Evolutionary conservation across 139 green algal species (phyloP).

Genomic region (Edaphochlamys debaryana): DNA sequence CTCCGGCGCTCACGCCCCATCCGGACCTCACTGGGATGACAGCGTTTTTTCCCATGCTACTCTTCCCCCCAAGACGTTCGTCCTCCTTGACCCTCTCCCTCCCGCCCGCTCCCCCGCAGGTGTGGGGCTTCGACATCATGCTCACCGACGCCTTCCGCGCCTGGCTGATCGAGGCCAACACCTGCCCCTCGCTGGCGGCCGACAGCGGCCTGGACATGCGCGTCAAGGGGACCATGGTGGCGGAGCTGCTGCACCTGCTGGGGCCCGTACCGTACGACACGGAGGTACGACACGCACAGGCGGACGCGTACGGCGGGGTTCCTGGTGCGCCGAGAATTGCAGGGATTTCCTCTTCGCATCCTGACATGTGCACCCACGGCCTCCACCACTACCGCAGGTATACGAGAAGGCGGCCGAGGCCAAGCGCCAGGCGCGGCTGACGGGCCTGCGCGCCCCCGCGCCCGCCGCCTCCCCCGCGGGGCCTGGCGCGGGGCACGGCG

Average conservation of each 20-base stretch:
- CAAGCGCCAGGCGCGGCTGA: conserved; percentile 50
- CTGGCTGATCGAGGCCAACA: conserved; percentile 76
- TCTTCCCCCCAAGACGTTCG: no score
- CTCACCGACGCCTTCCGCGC: conserved; percentile 57
- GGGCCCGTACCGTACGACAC: conserved; percentile 57
- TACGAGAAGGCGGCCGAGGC: conserved; percentile 47
- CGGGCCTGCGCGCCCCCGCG: conserved; percentile 19
- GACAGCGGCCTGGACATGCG: conserved; percentile 59
- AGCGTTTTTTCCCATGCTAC: no score
- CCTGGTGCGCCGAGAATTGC: no score
- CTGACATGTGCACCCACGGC: no score
- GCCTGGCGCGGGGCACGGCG: not conserved
- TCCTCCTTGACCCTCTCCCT: no score
- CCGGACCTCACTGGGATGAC: no score
- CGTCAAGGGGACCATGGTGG: conserved; percentile 41
- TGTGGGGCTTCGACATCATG: conserved; percentile 79
- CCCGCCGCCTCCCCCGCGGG: not conserved
- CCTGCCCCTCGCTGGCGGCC: conserved; percentile 59
- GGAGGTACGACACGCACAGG: conserved; percentile 12
- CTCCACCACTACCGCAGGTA: no score
- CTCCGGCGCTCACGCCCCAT: no score
- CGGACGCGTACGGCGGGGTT: no score
- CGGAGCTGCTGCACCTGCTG: conserved; percentile 66
- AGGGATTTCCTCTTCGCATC: no score
- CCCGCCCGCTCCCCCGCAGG: conserved; percentile 9